These are phyloP conservation scores for Citrus medica DNA, from an alignment of 345 rosid species.

Conservation along the genomic window DNA sequence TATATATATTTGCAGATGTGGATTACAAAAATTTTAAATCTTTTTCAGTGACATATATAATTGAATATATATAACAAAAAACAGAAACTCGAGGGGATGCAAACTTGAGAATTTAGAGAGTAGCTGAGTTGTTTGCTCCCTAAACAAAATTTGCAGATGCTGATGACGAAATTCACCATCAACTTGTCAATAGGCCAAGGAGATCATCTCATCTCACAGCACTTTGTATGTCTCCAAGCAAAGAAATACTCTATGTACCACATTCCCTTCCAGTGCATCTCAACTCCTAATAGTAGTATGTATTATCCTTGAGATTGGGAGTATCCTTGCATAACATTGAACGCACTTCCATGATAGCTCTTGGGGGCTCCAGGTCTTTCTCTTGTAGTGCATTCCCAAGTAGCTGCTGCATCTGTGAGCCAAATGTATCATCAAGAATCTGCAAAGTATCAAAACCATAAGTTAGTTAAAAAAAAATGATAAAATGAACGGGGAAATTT, in stretches of 20 bases:
- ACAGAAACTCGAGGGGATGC: not conserved
- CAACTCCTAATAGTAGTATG: slow-evolving; percentile 49
- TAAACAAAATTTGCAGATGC: not conserved
- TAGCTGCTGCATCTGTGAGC: slow-evolving; percentile 90
- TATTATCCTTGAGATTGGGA: slow-evolving; percentile 60
- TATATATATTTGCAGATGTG: not conserved
- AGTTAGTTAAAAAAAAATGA: not conserved
- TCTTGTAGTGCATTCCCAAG: slow-evolving; percentile 80
- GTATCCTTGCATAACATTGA: slow-evolving; percentile 93
- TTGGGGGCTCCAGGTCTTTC: slow-evolving; percentile 90
- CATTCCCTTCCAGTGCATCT: not conserved
- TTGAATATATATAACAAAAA: not conserved
- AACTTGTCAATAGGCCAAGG: slow-evolving; percentile 4
- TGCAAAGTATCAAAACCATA: slow-evolving; percentile 25
- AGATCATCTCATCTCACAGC: slow-evolving; percentile 20
- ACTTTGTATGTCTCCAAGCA: not conserved
- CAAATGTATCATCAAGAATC: slow-evolving; percentile 93
- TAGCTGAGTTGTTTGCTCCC: slow-evolving; percentile 31
- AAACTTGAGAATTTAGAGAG: slow-evolving; percentile 4
- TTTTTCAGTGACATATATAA: not conserved
- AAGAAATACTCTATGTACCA: not conserved
- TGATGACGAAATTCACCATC: not conserved
- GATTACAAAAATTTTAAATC: not conserved
- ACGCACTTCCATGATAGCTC: slow-evolving; percentile 85
- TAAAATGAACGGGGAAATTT: not conserved